These are phyloP conservation scores for Elaphomyces granulatus DNA, from an alignment of 495 filamentous ascomycete species.

Conservation along the genomic window DNA sequence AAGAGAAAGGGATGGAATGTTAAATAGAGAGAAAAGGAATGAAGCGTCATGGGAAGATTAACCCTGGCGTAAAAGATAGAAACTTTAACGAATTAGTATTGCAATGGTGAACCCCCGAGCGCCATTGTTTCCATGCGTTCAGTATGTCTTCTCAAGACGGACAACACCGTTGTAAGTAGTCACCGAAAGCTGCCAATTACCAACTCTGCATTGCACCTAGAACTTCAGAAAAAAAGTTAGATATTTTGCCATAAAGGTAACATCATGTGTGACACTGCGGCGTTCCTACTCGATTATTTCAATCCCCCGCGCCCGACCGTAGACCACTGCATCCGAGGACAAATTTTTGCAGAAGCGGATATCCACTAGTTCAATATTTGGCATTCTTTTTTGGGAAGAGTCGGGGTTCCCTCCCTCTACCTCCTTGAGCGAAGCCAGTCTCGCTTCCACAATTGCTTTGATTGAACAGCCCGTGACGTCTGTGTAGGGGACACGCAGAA, in stretches of 20 bases:
- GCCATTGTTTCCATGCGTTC: too few species aligned
- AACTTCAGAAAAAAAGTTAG: neutral
- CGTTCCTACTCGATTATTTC: constrained; percentile 14
- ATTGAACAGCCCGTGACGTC: constrained; percentile 23
- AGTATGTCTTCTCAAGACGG: too few species aligned
- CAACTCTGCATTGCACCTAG: neutral
- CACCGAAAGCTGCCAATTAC: neutral
- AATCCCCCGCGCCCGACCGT: constrained; percentile 21
- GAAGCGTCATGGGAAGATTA: too few species aligned
- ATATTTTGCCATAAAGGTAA: neutral
- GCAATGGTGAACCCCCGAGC: too few species aligned
- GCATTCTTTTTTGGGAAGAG: neutral
- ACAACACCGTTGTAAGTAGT: too few species aligned
- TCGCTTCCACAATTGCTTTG: constrained; percentile 19
- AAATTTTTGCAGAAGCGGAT: constrained; percentile 20
- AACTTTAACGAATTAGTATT: too few species aligned
- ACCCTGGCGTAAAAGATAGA: too few species aligned
- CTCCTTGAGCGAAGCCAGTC: neutral
- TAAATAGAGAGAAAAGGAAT: too few species aligned
- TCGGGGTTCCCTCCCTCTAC: neutral
- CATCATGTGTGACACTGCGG: neutral
- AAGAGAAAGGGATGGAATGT: too few species aligned
- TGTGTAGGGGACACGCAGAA: constrained; percentile 24
- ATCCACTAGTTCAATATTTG: constrained; percentile 16
- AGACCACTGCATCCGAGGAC: constrained; percentile 26